Conservation (phyloP, 1,284 basidiomycete species). For the Trichosporon coremiiforme region DNA sequence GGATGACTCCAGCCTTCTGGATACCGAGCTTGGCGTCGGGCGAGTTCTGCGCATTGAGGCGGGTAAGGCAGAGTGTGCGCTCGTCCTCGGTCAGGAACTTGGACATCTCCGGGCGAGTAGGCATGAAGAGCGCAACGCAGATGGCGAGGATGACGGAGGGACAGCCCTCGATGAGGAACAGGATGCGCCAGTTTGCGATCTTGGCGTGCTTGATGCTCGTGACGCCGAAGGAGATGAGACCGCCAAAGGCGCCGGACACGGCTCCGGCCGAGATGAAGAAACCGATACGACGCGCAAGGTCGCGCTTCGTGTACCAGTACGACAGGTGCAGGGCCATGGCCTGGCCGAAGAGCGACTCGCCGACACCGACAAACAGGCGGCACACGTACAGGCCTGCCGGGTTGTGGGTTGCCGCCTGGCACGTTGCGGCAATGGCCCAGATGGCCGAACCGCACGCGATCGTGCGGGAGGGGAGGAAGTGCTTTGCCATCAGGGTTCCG, state of each 20-base stretch:
- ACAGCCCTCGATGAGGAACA: constrained; percentile 64
- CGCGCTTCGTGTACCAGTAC: constrained; percentile 56
- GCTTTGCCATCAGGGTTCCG: constrained; percentile 50
- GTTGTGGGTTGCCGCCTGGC: constrained; percentile 52
- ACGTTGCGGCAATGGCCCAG: constrained; percentile 57
- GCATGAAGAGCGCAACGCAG: constrained; percentile 67
- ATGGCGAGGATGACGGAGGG: constrained; percentile 65
- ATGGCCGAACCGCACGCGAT: constrained; percentile 56
- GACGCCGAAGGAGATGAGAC: constrained; percentile 54
- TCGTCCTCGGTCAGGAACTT: constrained; percentile 70
- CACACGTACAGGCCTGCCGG: constrained; percentile 53
- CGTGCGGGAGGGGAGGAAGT: constrained; percentile 50
- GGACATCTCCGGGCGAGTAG: constrained; percentile 75
- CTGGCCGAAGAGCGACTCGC: constrained; percentile 54
- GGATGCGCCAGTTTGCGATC: constrained; percentile 48
- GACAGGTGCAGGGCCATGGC: constrained; percentile 48
- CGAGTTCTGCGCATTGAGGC: constrained; percentile 70
- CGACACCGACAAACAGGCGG: constrained; percentile 56
- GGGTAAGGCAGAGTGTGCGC: constrained; percentile 69
- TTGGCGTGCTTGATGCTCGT: constrained; percentile 42
- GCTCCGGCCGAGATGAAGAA: constrained; percentile 58
- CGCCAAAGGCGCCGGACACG: constrained; percentile 53
- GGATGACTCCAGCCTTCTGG: constrained; percentile 59
- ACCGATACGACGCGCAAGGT: constrained; percentile 57
- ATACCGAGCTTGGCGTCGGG: constrained; percentile 61